Base-by-base conservation (phyloP, 495 filamentous ascomycete species). In the Pseudomonodictys pantanalensis region DNA sequence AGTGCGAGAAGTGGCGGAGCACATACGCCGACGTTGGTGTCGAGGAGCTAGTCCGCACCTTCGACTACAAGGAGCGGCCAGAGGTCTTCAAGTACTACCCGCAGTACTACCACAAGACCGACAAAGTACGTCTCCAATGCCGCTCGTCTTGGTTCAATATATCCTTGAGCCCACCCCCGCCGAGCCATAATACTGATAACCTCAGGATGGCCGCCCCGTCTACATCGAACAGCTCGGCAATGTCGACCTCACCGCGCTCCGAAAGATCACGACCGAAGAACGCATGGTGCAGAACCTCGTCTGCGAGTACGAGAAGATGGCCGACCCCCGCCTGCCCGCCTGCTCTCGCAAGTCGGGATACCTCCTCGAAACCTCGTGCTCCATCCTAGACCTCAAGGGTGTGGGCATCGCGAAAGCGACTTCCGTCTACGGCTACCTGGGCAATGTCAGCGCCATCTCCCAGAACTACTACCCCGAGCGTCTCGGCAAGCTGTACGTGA, bases 41-140 rank as follows among this genome's bases (percentile, higher is more conserved):
- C n/a, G 91, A 97, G 73, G 80, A 95, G 38, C 82, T 92, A 17
- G 81, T 89, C 52, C 79, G 79, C 43, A 86, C 77, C 50, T 98
- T 95, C 78, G 84, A 92, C 35, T 96, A 96, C 73, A 79, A 76
- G 24, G 95, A 97, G 81, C 96, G 96, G 81, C 75, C 81, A 46
- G 68, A 91, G 69, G 82, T 98, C 43, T 93, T 91, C 77, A 76
- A 92, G 72, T 97, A 87, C 79, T 98, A 98, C 73, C 91, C 92
- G 2, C 93, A 98, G 78, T 98, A 93, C 79, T 98, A 98, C 74
- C 93, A 98, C 82, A 96, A 95, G 78, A 98, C 90, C 5, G 93
- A 98, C 76, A 96, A 95, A 81, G 92, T 93, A 75, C 26, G 74
- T 18, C 32, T 39, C 17, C 30, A 64, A 50, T 25, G 38, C 22